Base-by-base conservation (phyloP, 257 asterid species). In the Ehretia macrophylla region DNA sequence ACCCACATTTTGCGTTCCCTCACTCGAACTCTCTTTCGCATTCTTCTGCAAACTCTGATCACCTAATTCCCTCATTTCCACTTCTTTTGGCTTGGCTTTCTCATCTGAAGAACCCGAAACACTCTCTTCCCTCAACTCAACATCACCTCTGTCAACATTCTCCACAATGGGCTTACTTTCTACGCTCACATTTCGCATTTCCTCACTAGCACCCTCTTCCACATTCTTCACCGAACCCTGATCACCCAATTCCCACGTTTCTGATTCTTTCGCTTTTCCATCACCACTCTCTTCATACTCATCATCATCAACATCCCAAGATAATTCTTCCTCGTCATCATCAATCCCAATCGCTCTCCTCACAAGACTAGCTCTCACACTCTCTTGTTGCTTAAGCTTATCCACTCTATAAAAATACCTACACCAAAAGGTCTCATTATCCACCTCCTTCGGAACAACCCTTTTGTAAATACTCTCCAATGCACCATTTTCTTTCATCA, bases 271-370 rank as follows among this genome's bases (percentile, higher is more conserved):
- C 45, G 19, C 20, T 58, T 60, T 61, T 65, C 23, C 72, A 47
- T 18, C 32, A 48, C 56, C 20, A 22, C 46, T 32, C 50, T 32
- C 54, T 0, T 68, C 57, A 3, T 83, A 84, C 0, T 75, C 90
- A 0, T 81, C 94, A 27, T 86, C 95, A 20, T 90, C 96, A 1
- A 90, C 83, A 61, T 90, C 98, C 98, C 96, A 90, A 10, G 94
- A 76, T 50, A 85, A 79, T 66, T 85, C 98, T 59, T 86, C 96
- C 6, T 87, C 95, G 5, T 82, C 95, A 17, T 79, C 83, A 63
- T 87, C 96, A 55, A 77, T 73, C 0, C 83, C 65, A 46, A 79
- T 85, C 8, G 87, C 91, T 68, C 96, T 74, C 78, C 55, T 90
- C 65, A 90, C 96, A 39, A 87, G 87, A 65, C 71, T 82, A 38